Conservation (phyloP, 2,329 filamentous ascomycete genomes). For the Colletotrichum viniferum region DNA sequence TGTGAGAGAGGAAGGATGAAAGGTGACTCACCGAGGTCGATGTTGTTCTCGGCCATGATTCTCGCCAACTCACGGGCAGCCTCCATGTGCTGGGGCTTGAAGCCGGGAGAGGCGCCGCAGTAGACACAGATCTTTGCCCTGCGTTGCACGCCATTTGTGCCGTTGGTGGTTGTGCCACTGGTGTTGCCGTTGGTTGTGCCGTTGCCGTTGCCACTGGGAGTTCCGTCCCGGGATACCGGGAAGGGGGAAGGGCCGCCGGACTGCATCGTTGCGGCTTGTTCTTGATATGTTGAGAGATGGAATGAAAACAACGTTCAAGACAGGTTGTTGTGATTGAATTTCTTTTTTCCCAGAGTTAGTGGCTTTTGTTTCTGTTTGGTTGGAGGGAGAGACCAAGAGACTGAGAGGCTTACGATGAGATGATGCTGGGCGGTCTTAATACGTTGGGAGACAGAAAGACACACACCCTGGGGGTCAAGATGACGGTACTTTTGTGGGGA, state of each 20-base stretch:
- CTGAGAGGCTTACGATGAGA: not conserved
- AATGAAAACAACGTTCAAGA: not conserved
- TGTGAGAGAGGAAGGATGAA: not conserved
- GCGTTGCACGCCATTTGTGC: slow-evolving; percentile 36
- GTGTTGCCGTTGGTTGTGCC: slow-evolving; percentile 23
- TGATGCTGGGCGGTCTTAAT: not conserved
- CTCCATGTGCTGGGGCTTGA: slow-evolving; percentile 74
- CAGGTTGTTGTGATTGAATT: not conserved
- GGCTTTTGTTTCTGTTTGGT: not conserved
- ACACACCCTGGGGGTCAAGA: not conserved
- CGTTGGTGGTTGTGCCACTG: slow-evolving; percentile 27
- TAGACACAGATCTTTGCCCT: slow-evolving; percentile 85
- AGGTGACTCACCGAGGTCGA: slow-evolving; percentile 67
- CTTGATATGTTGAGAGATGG: not conserved
- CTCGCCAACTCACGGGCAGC: slow-evolving; percentile 78
- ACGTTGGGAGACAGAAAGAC: not conserved
- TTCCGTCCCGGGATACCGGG: slow-evolving; percentile 33
- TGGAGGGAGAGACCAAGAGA: not conserved
- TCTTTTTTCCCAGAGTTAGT: not conserved
- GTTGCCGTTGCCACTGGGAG: slow-evolving; percentile 28
- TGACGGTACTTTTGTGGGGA: slow-evolving; percentile 19
- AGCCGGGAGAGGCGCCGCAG: slow-evolving; percentile 83
- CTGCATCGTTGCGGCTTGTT: slow-evolving; percentile 35
- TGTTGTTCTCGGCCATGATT: slow-evolving; percentile 76
- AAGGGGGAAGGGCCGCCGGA: slow-evolving; percentile 43